Percentiles rank a stretch among this genome's conserved stretches.
Conservation (phyloP, 2,329 filamentous ascomycete species). For the Neopestalotiopsis rosae region DNA sequence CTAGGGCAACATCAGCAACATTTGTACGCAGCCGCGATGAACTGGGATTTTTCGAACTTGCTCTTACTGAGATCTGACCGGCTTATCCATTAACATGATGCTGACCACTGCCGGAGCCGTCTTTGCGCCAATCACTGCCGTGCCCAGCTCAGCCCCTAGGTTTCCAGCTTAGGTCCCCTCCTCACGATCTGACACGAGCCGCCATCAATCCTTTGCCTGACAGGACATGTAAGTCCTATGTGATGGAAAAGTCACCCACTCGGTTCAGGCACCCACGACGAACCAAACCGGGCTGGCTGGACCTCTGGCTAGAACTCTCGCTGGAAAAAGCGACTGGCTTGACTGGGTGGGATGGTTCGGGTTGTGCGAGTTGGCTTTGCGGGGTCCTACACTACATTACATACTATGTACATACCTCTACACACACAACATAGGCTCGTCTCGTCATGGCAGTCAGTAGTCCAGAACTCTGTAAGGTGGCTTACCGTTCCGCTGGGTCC, state of each 20-base stretch:
- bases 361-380: no score
- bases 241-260: background rate
- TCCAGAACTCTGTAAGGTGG: slow-evolving; percentile 1
- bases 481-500: background rate
- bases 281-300: background rate
- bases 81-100: background rate
- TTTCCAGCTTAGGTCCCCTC: background rate
- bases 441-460: slow-evolving; percentile 6
- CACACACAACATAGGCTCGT: background rate
- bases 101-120: slow-evolving; percentile 6
- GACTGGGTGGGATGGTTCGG: background rate
- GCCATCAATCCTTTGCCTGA: background rate
- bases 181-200: slow-evolving; percentile 15
- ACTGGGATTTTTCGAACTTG: background rate
- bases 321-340: background rate
- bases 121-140: slow-evolving; percentile 15
- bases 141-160: slow-evolving; percentile 6
- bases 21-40: background rate
- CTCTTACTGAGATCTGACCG: background rate
- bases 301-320: background rate
- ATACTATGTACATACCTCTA: background rate
- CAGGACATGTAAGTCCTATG: background rate
- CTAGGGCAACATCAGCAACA: background rate
- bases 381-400: background rate
- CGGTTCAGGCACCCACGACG: background rate